Conservation (phyloP, 768 basidiomycete genomes). For the Auricularia cornea region DNA sequence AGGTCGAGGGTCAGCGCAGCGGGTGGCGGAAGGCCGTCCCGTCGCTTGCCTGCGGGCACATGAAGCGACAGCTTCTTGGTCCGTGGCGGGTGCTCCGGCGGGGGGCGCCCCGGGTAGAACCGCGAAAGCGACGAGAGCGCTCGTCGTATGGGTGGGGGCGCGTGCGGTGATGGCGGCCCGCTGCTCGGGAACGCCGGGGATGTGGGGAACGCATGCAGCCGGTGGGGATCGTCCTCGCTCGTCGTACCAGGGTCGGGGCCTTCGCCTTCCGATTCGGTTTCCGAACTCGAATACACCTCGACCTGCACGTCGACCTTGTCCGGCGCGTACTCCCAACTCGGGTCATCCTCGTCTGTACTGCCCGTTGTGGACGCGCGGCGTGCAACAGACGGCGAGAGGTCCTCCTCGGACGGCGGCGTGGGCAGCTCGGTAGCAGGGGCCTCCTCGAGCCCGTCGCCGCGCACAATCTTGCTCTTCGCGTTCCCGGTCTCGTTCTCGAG, state of each 20-base stretch:
- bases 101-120: background rate
- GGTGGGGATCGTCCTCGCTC: too few species aligned
- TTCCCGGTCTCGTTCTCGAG: slow-evolving; percentile 66
- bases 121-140: background rate
- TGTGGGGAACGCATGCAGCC: too few species aligned
- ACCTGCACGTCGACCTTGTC: slow-evolving; percentile 14
- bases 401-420: slow-evolving; percentile 6
- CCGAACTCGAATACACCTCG: background rate
- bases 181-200: too few species aligned
- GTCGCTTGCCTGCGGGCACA: slow-evolving; percentile 10
- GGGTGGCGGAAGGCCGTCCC: slow-evolving; percentile 16
- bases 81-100: background rate
- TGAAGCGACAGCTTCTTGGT: background rate
- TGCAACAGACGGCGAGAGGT: slow-evolving; percentile 2
- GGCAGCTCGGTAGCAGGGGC: slow-evolving; percentile 32
- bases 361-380: background rate
- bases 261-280: background rate
- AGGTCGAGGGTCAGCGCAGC: slow-evolving; percentile 20
- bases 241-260: background rate
- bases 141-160: background rate
- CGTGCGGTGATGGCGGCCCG: background rate
- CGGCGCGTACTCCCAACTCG: slow-evolving; percentile 41
- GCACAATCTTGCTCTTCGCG: slow-evolving; percentile 56
- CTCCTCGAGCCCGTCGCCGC: slow-evolving; percentile 58
- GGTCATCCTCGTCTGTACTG: slow-evolving; percentile 23